Percentiles rank a stretch among this genome's conserved stretches.
phyloP scores from a whole-genome alignment of 2,329 filamentous ascomycete genomes.

The Venturia asperata region DNA sequence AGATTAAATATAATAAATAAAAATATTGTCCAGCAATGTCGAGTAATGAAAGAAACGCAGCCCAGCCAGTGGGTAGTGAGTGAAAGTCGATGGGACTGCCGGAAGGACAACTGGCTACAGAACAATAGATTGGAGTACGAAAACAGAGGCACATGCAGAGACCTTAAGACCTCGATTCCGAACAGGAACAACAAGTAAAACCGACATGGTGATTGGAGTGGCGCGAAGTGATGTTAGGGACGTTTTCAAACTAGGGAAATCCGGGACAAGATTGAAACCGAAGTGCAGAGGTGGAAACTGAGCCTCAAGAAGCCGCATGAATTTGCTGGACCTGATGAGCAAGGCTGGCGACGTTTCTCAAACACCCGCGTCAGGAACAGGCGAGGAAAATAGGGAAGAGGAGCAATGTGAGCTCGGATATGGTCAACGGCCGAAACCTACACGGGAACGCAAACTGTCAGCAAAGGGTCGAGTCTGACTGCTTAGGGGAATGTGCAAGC shows the following conservation, averaged over 20 bases:
- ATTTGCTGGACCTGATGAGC: slow-evolving; percentile 16
- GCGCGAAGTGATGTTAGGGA: slow-evolving; percentile 34
- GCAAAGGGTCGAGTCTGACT: not conserved
- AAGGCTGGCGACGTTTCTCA: slow-evolving; percentile 19
- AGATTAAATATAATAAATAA: slow-evolving; percentile 15
- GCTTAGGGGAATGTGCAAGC: not conserved
- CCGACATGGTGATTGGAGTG: slow-evolving; percentile 35
- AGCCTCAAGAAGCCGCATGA: slow-evolving; percentile 20
- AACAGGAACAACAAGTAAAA: slow-evolving; percentile 25
- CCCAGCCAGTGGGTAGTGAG: slow-evolving; percentile 49
- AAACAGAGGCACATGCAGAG: slow-evolving; percentile 12
- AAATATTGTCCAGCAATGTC: slow-evolving; percentile 36
- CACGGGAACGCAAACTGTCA: slow-evolving; percentile 11
- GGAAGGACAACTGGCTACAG: slow-evolving; percentile 27
- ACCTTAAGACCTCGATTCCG: not conserved
- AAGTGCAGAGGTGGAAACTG: slow-evolving; percentile 13
- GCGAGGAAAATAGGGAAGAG: not conserved
- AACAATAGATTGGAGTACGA: slow-evolving; percentile 18
- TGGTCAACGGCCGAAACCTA: not conserved
- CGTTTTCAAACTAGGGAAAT: slow-evolving; percentile 34
- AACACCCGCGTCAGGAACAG: slow-evolving; percentile 10
- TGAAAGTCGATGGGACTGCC: slow-evolving; percentile 38
- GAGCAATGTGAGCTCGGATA: not conserved
- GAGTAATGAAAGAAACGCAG: slow-evolving; percentile 46
- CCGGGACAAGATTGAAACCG: slow-evolving; percentile 17